These are phyloP conservation scores for Beverwykella pulmonaria DNA, from an alignment of 495 filamentous ascomycete genomes.

Conservation along the genomic window DNA sequence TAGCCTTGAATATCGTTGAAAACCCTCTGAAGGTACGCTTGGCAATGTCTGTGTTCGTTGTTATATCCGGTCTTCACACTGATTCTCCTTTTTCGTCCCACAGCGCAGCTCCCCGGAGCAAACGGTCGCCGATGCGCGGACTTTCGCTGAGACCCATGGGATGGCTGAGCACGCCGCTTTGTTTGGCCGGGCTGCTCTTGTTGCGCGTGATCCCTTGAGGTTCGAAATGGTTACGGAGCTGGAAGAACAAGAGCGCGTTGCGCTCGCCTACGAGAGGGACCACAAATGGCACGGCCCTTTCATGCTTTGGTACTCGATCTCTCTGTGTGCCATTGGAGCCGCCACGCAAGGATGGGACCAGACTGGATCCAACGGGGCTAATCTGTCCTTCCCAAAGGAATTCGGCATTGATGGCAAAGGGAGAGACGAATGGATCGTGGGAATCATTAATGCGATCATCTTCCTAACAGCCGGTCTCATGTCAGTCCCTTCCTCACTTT, in stretches of 20 bases:
- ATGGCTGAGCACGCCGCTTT: slow-evolving; percentile 51
- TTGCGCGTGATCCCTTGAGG: slow-evolving; percentile 52
- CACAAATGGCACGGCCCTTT: slow-evolving; percentile 59
- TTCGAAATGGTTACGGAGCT: slow-evolving; percentile 52
- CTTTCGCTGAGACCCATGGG: slow-evolving; percentile 47
- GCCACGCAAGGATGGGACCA: slow-evolving; percentile 72
- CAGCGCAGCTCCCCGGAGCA: slow-evolving; percentile 47
- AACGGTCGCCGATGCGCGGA: slow-evolving; percentile 44
- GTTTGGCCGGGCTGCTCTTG: slow-evolving; percentile 53
- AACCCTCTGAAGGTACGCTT: slow-evolving; percentile 51
- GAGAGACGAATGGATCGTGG: slow-evolving; percentile 45
- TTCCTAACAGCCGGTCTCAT: slow-evolving; percentile 47
- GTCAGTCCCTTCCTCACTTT: slow-evolving; percentile 13
- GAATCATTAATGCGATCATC: slow-evolving; percentile 55
- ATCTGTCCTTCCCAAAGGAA: slow-evolving; percentile 61
- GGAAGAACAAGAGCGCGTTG: slow-evolving; percentile 49
- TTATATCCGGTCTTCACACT: not conserved
- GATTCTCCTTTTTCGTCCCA: not conserved
- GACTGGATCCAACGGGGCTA: slow-evolving; percentile 69
- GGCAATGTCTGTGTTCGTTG: not conserved
- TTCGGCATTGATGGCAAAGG: slow-evolving; percentile 60
- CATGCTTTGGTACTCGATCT: slow-evolving; percentile 62
- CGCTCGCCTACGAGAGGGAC: slow-evolving; percentile 46
- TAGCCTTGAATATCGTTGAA: slow-evolving; percentile 50
- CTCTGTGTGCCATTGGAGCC: slow-evolving; percentile 70